phyloP scores from a whole-genome alignment of 192 early-diverging fungal species.

The Coemansia sp. region DNA sequence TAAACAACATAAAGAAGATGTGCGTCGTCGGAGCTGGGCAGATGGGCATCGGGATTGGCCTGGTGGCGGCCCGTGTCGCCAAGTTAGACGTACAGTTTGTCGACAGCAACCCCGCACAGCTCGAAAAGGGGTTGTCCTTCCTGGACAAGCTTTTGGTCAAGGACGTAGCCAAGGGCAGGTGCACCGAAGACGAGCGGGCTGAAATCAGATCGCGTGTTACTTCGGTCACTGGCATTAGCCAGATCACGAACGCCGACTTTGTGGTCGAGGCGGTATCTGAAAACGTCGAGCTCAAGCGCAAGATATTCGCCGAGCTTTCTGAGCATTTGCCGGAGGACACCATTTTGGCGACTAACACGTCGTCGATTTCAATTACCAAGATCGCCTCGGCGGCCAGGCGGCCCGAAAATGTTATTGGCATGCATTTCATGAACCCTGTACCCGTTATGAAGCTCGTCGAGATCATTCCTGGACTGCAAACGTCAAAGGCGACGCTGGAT shows the following conservation, averaged over 20 bases:
- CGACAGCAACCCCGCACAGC: slow-evolving; percentile 76
- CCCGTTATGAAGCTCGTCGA: slow-evolving; percentile 97
- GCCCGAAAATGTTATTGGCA: slow-evolving; percentile 78
- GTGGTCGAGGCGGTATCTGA: slow-evolving; percentile 94
- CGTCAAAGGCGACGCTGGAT: slow-evolving; percentile 66
- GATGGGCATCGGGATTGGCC: slow-evolving; percentile 92
- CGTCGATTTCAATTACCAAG: slow-evolving; percentile 95
- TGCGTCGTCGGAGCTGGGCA: slow-evolving; percentile 96
- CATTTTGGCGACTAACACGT: slow-evolving; percentile 97
- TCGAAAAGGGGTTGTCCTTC: slow-evolving; percentile 79
- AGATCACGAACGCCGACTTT: slow-evolving; percentile 73
- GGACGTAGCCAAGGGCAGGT: slow-evolving; percentile 85
- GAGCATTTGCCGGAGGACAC: slow-evolving; percentile 62
- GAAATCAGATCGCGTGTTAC: slow-evolving; percentile 64
- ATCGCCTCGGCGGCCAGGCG: slow-evolving; percentile 86
- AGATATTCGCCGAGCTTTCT: slow-evolving; percentile 78
- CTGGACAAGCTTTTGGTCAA: slow-evolving; percentile 83
- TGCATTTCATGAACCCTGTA: slow-evolving; percentile 99
- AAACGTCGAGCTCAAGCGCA: slow-evolving; percentile 79
- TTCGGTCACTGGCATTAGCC: slow-evolving; percentile 59
- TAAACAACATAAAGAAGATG: slow-evolving; percentile 44
- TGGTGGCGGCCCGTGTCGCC: slow-evolving; percentile 83
- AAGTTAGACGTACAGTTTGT: slow-evolving; percentile 76
- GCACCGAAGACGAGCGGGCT: slow-evolving; percentile 73
- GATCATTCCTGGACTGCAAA: slow-evolving; percentile 93